Evolutionary conservation across 23 red algal species (phyloP).

Genomic region (Gracilaria vermiculophylla): DNA sequence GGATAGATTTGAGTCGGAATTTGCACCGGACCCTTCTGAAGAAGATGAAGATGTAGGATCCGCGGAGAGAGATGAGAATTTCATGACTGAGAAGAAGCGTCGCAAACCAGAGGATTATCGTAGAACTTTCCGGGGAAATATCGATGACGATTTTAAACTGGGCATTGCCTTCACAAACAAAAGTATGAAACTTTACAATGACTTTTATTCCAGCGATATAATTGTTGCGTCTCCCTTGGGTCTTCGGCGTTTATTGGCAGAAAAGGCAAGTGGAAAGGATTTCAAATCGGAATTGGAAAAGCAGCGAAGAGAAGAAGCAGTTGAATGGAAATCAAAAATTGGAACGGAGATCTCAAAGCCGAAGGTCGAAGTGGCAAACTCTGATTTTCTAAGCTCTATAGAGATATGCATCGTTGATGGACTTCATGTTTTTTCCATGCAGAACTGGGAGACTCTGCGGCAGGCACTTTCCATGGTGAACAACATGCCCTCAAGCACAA

Average conservation of each 20-base stretch:
- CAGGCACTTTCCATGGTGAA: conserved; percentile 61
- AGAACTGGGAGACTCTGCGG: conserved; percentile 80
- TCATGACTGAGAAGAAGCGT: not conserved
- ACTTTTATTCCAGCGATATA: conserved; percentile 81
- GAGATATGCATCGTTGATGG: conserved; percentile 82
- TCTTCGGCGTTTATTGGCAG: conserved; percentile 45
- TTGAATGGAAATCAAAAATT: conserved; percentile 40
- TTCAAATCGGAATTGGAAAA: conserved; percentile 15
- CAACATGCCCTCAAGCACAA: conserved; percentile 46
- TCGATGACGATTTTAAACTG: conserved; percentile 92
- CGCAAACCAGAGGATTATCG: conserved; percentile 57
- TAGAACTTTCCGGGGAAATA: conserved; percentile 80
- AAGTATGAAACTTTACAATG: conserved; percentile 69
- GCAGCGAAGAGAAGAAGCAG: not conserved
- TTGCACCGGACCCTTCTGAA: conserved; percentile 40
- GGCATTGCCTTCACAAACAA: conserved; percentile 68
- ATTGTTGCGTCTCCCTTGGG: conserved; percentile 93
- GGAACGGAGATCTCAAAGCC: not conserved
- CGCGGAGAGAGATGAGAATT: not conserved
- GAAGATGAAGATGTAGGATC: not conserved
- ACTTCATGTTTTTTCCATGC: conserved; percentile 79
- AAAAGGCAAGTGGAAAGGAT: conserved; percentile 29
- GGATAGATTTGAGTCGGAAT: conserved; percentile 82
- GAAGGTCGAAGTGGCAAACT: conserved; percentile 41
- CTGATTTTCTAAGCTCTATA: conserved; percentile 74